Percentiles rank a stretch among this genome's conserved stretches.
These are phyloP conservation scores for Zasmidium angulare DNA, from an alignment of 2,329 filamentous ascomycete genomes.

Conservation along the genomic window DNA sequence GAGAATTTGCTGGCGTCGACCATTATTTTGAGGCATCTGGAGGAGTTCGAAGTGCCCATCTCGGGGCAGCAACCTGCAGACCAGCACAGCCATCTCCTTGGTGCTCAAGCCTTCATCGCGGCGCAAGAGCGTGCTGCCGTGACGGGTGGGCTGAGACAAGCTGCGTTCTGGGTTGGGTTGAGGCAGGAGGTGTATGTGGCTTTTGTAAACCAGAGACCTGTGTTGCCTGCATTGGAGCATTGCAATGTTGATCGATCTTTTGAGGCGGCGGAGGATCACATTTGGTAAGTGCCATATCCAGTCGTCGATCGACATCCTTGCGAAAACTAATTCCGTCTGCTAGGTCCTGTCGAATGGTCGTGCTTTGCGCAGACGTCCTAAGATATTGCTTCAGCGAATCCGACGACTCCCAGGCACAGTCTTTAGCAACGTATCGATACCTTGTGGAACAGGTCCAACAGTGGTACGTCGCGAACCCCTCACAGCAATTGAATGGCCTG, in stretches of 20 bases:
- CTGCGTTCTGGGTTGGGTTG: constrained; percentile 58
- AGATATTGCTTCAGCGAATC: constrained; percentile 60
- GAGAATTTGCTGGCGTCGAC: constrained; percentile 56
- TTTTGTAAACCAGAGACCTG: constrained; percentile 38
- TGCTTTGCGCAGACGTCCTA: constrained; percentile 63
- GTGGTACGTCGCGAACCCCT: neutral
- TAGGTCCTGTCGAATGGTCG: constrained; percentile 59
- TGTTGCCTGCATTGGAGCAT: constrained; percentile 55
- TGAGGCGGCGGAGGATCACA: constrained; percentile 50
- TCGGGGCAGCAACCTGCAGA: constrained; percentile 24
- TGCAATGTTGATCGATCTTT: constrained; percentile 55
- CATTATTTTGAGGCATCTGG: constrained; percentile 58
- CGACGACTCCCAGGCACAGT: constrained; percentile 19
- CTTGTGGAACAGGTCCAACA: constrained; percentile 46
- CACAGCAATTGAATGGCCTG: neutral
- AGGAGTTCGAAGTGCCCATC: constrained; percentile 52
- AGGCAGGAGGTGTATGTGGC: constrained; percentile 62
- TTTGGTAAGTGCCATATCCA: constrained; percentile 38
- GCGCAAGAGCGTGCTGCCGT: constrained; percentile 32
- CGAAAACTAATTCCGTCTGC: neutral
- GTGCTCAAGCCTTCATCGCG: constrained; percentile 37
- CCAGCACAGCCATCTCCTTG: constrained; percentile 32
- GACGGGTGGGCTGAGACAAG: constrained; percentile 44
- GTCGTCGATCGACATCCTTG: too few species aligned
- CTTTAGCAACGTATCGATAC: constrained; percentile 42